Conservation (phyloP, 176 grass and related monocot genomes). For the Tuctoria greenei region DNA sequence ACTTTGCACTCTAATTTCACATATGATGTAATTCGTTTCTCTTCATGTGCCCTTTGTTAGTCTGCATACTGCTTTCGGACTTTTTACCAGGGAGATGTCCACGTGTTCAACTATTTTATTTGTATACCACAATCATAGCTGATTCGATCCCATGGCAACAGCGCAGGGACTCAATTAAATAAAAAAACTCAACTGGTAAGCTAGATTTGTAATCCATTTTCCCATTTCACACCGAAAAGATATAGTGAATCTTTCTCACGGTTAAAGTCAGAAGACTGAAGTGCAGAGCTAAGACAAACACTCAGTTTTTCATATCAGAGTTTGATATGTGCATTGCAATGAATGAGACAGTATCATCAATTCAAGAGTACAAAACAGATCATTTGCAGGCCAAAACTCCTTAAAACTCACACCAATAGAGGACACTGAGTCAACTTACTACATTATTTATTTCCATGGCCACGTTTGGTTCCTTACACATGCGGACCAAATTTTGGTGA, state of each 20-base stretch:
- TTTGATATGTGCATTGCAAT: neutral
- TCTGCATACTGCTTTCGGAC: neutral
- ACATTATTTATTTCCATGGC: neutral
- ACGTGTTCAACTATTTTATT: neutral
- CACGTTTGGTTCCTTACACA: too few relatives aligned
- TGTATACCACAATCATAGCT: neutral
- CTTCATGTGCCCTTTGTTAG: neutral
- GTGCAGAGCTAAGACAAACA: slow-evolving; percentile 16
- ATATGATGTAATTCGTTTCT: neutral
- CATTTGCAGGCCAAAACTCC: neutral
- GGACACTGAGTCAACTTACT: neutral
- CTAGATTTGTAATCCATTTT: too few relatives aligned
- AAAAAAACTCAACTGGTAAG: neutral
- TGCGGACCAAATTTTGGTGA: too few relatives aligned
- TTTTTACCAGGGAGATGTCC: neutral
- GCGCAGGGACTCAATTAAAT: neutral
- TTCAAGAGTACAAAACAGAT: neutral
- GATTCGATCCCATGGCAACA: neutral
- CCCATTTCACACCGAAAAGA: neutral
- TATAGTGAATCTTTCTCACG: neutral
- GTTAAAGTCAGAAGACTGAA: neutral
- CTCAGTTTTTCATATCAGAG: neutral
- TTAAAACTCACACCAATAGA: neutral
- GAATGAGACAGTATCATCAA: neutral
- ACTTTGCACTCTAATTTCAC: neutral